A percentile compares a stretch with the other conserved stretches of the same genome.
Evolutionary conservation across 768 basidiomycete genomes (phyloP).

Genomic region (Tricholoma terreum): DNA sequence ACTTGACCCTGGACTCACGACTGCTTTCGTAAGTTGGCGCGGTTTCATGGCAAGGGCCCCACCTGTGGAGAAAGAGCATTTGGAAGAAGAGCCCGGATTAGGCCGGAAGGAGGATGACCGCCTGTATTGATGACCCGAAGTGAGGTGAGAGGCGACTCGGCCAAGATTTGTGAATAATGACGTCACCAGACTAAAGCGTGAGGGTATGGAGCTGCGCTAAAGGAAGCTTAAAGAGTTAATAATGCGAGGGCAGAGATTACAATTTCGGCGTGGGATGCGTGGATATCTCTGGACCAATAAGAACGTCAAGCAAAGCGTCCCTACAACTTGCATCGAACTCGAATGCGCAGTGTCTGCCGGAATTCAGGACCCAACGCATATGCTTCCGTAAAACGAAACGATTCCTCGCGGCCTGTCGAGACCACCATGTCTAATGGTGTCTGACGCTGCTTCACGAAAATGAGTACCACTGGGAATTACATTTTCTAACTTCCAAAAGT

Average conservation of each 20-base stretch:
- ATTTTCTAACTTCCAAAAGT: slow-evolving; percentile 25
- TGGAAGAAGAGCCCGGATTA: slow-evolving; percentile 38
- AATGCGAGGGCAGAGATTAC: slow-evolving; percentile 28
- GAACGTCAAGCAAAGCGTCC: slow-evolving; percentile 30
- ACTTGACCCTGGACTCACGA: slow-evolving; percentile 22
- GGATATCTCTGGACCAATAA: slow-evolving; percentile 26
- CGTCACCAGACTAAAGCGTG: slow-evolving; percentile 34
- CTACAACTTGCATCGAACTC: slow-evolving; percentile 18
- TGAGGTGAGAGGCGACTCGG: slow-evolving; percentile 22
- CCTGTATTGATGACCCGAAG: slow-evolving; percentile 35
- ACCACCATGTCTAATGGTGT: slow-evolving; percentile 28
- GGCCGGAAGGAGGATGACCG: slow-evolving; percentile 37
- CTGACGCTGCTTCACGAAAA: slow-evolving; percentile 17
- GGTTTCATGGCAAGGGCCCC: slow-evolving; percentile 82
- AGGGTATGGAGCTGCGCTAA: slow-evolving; percentile 30
- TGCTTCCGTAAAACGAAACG: slow-evolving; percentile 20
- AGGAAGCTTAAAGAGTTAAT: slow-evolving; percentile 31
- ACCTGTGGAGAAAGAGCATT: too few relatives aligned
- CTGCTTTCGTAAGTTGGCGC: slow-evolving; percentile 75
- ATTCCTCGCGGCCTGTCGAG: slow-evolving; percentile 27
- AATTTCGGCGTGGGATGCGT: slow-evolving; percentile 26
- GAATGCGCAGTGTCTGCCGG: slow-evolving; percentile 32
- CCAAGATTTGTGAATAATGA: slow-evolving; percentile 41
- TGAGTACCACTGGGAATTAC: slow-evolving; percentile 25
- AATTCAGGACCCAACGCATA: slow-evolving; percentile 26